Conservation (phyloP, 2,329 filamentous ascomycete species). For the Phaeosphaeria sp. region DNA sequence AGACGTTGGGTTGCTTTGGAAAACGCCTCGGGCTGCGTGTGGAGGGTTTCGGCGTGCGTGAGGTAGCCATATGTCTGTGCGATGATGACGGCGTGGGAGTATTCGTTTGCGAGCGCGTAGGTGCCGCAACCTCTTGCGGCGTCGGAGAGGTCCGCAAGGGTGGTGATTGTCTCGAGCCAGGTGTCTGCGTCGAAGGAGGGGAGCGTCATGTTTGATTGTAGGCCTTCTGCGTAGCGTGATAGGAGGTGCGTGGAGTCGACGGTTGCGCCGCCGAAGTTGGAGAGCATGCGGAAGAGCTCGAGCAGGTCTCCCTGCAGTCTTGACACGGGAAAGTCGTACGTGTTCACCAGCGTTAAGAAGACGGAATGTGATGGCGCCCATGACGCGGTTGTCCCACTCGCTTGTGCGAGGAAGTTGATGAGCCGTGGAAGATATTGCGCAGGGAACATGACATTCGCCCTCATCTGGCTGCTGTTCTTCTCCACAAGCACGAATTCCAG, state of each 20-base stretch:
- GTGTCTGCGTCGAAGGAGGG: conserved; percentile 15
- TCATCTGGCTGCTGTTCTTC: conserved; percentile 34
- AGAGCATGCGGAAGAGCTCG: conserved; percentile 39
- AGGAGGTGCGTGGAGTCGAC: conserved; percentile 29
- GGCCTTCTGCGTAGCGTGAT: conserved; percentile 30
- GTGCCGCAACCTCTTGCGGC: conserved; percentile 21
- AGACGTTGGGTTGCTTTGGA: conserved; percentile 31
- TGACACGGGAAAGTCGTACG: conserved; percentile 30
- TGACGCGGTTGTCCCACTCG: conserved; percentile 17
- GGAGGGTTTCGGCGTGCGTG: conserved; percentile 35
- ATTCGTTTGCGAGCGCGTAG: conserved; percentile 25
- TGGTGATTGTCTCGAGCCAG: conserved; percentile 26
- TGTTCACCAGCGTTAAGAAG: conserved; percentile 30
- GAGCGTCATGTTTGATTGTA: conserved; percentile 27
- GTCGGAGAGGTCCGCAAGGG: conserved; percentile 28
- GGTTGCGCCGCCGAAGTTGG: conserved; percentile 25
- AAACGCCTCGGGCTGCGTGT: conserved; percentile 29
- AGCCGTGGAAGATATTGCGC: conserved; percentile 44
- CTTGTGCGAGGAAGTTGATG: conserved; percentile 44
- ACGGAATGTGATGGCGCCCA: conserved; percentile 35
- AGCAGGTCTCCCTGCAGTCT: conserved; percentile 42
- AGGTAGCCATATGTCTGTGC: conserved; percentile 42
- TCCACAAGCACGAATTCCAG: conserved; percentile 39
- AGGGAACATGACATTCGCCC: conserved; percentile 40
- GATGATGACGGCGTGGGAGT: conserved; percentile 34